Evolutionary conservation across 2,329 filamentous ascomycete species (phyloP).

Genomic region (Chaetomium strumarium): DNA sequence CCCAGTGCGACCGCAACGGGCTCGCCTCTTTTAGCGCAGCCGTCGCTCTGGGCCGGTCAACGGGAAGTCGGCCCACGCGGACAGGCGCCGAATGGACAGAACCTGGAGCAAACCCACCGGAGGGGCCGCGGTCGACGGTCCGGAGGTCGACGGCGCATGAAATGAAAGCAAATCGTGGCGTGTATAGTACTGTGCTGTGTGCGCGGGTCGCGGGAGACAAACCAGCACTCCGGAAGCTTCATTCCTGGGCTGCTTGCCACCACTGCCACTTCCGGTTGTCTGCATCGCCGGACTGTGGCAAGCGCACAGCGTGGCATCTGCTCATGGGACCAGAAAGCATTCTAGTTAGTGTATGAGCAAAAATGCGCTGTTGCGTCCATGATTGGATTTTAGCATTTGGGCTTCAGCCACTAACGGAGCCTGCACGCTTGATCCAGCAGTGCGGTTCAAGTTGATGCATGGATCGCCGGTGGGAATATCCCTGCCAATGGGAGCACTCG

Average conservation of each 20-base stretch:
- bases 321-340: conserved; percentile 8
- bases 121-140: neutral
- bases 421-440: conserved; percentile 15
- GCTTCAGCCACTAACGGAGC: conserved; percentile 6
- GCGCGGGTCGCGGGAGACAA: too few species aligned
- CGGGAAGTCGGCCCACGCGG: neutral
- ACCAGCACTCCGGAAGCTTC: neutral
- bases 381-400: conserved; percentile 3
- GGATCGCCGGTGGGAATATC: conserved; percentile 10
- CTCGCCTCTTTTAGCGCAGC: neutral
- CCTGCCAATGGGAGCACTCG: conserved; percentile 12
- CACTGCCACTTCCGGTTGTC: neutral
- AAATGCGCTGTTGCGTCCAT: neutral
- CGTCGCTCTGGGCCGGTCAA: neutral
- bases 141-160: neutral
- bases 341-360: too few species aligned
- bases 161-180: neutral
- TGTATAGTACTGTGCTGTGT: too few species aligned
- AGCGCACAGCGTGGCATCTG: conserved; percentile 8
- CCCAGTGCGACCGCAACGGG: neutral
- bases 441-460: conserved; percentile 25
- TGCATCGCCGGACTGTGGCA: conserved; percentile 4
- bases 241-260: neutral
- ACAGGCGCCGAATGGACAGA: neutral
- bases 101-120: neutral